Conservation (phyloP, 2,329 filamentous ascomycete species). For the Epichloe glyceriae region DNA sequence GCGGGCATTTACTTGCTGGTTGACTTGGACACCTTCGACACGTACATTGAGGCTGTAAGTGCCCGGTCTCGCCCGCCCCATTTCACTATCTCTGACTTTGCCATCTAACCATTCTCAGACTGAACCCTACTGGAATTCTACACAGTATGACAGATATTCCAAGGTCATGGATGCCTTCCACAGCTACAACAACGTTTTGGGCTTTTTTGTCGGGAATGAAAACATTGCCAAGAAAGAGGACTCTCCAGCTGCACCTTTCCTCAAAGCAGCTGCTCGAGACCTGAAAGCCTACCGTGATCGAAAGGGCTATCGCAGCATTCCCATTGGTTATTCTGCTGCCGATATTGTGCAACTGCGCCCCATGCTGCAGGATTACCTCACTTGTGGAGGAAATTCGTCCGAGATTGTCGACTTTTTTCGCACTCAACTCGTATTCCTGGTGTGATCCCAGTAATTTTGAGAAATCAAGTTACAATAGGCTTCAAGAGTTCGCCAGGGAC, state of each 20-base stretch:
- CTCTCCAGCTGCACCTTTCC: conserved; percentile 59
- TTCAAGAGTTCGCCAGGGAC: conserved; percentile 52
- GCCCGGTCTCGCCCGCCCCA: not conserved
- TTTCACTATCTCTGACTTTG: not conserved
- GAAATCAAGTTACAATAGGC: conserved; percentile 54
- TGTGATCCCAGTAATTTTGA: conserved; percentile 48
- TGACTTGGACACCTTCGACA: conserved; percentile 65
- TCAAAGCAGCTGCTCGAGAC: conserved; percentile 71
- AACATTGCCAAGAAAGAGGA: conserved; percentile 53
- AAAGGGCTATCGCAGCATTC: conserved; percentile 68
- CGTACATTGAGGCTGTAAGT: conserved; percentile 51
- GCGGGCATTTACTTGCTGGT: conserved; percentile 75
- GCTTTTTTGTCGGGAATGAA: conserved; percentile 83
- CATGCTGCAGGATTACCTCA: conserved; percentile 58
- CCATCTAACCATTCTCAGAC: conserved; percentile 24
- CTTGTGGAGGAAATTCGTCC: conserved; percentile 56
- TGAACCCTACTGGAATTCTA: conserved; percentile 56
- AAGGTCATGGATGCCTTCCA: conserved; percentile 68
- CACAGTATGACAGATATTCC: conserved; percentile 54
- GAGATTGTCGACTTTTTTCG: conserved; percentile 77
- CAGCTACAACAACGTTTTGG: conserved; percentile 65
- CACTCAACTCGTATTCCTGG: conserved; percentile 77
- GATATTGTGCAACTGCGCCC: conserved; percentile 60
- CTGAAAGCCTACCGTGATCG: conserved; percentile 68
- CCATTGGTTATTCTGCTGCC: conserved; percentile 76